Base-by-base conservation (phyloP, 2,329 filamentous ascomycete genomes). In the Seiridium unicorne region DNA sequence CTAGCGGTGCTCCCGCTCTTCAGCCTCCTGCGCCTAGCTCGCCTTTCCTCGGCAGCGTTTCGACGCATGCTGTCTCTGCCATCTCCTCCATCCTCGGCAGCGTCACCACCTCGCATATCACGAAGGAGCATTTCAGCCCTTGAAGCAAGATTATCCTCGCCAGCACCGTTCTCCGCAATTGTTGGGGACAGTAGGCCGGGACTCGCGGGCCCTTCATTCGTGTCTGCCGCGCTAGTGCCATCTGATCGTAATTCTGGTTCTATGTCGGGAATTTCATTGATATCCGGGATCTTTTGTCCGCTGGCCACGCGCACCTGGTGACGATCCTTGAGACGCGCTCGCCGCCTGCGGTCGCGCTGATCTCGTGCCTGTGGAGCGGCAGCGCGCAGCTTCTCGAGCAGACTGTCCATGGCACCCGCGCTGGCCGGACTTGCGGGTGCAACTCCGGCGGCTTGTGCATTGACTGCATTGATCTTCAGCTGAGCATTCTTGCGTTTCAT, bases 391-490 rank as follows among this genome's bases (percentile, higher is more conserved):
- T 98, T 98, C 85, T 97, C 92, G 54, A 99, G 85, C 32, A 99
- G 80, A 46, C 90, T 92, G 77, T 99, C 95, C 93, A 99, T 98
- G 57, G 93, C 95, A 58, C 94, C 95, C 5, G 92, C 92, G 59
- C 86, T 89, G 38, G 84, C 84, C 32, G 92, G 90, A 3, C 89
- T 89, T 36, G 83, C 80, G 5, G 87, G 87, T 18, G 77, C 76
- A 18, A 70, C 75, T 11, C 76, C 77, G 44, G 73, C 74, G 36
- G 73, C 66, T 34, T 69, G 65, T n/a, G 74, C 76, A n/a, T 79
- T 78, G 11, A 74, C 73, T 10, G 77, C 70, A 13, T 78, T 73
- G 6, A 83, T 76, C 70, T 90, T 89, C 65, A 88, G 79, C 66
- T 89, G 83, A n/a, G 86, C 84, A 64, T 91, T 86, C 79, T 97